These are phyloP conservation scores for Dipteronia sinensis DNA, from an alignment of 345 rosid species.

Conservation along the genomic window DNA sequence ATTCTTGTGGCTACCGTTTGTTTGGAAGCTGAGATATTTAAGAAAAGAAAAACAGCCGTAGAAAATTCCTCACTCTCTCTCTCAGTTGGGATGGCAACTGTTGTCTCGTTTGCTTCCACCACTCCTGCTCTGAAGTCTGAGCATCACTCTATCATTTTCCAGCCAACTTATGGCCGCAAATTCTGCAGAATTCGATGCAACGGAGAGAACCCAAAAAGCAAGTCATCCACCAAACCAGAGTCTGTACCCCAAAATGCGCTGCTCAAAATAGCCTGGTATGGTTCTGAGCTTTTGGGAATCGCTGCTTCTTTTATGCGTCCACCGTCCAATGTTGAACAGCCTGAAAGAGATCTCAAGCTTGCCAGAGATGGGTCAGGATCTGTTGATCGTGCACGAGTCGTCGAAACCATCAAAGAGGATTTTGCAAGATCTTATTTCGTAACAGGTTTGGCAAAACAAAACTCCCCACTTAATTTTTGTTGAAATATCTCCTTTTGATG, in stretches of 20 bases:
- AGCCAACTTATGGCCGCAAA: slow-evolving; percentile 18
- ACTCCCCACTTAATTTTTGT: background rate
- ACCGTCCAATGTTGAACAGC: slow-evolving; percentile 31
- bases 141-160: slow-evolving; percentile 12
- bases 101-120: slow-evolving; percentile 36
- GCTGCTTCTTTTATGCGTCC: slow-evolving; percentile 76
- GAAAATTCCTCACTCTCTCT: background rate
- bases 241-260: slow-evolving; percentile 64
- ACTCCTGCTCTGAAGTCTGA: slow-evolving; percentile 30
- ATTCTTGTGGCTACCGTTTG: slow-evolving; percentile 28
- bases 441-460: slow-evolving; percentile 48
- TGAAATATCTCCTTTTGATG: background rate
- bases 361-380: slow-evolving; percentile 51
- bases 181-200: slow-evolving; percentile 37
- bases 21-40: slow-evolving; percentile 25
- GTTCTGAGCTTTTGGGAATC: slow-evolving; percentile 91
- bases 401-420: slow-evolving; percentile 69
- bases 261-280: slow-evolving; percentile 89
- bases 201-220: slow-evolving; percentile 32
- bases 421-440: slow-evolving; percentile 83
- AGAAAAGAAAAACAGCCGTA: slow-evolving; percentile 18
- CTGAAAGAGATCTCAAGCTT: slow-evolving; percentile 29
- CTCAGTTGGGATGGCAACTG: slow-evolving; percentile 43
- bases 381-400: slow-evolving; percentile 58
- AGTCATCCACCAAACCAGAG: slow-evolving; percentile 35